These are phyloP conservation scores for Cyberlindnera sargentensis DNA, from an alignment of 805 yeast genomes.

Conservation along the genomic window DNA sequence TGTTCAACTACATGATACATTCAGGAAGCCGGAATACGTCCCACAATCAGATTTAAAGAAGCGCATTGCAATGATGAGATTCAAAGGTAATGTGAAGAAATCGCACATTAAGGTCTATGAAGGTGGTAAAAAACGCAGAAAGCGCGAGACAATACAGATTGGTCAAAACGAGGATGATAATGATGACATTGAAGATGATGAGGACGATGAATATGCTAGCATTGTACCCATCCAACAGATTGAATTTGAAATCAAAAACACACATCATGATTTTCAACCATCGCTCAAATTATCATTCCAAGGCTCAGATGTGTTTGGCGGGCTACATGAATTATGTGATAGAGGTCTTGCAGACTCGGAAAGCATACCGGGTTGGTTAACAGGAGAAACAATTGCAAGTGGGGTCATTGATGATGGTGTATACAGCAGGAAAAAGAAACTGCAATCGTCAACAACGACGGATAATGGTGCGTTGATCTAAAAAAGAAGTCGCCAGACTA, in stretches of 20 bases:
- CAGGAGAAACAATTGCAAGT: slow-evolving; percentile 63
- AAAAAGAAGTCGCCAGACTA: too few species aligned
- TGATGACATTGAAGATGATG: slow-evolving; percentile 16
- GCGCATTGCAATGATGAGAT: slow-evolving; percentile 46
- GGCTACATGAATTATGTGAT: slow-evolving; percentile 61
- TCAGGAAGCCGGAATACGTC: slow-evolving; percentile 15
- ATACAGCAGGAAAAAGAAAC: background rate
- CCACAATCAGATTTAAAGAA: slow-evolving; percentile 23
- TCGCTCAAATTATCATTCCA: slow-evolving; percentile 29
- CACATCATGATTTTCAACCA: slow-evolving; percentile 16
- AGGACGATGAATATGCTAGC: slow-evolving; percentile 37
- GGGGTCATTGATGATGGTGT: slow-evolving; percentile 41
- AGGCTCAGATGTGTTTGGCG: slow-evolving; percentile 74
- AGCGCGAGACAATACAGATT: slow-evolving; percentile 11
- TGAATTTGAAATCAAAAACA: slow-evolving; percentile 36
- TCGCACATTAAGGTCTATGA: slow-evolving; percentile 34
- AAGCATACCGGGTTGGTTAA: slow-evolving; percentile 66
- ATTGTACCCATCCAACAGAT: slow-evolving; percentile 52
- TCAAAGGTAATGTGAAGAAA: slow-evolving; percentile 46
- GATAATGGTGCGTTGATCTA: too few species aligned
- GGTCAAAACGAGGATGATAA: slow-evolving; percentile 3
- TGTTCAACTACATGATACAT: slow-evolving; percentile 33
- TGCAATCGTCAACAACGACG: too few species aligned
- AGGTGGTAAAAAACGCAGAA: slow-evolving; percentile 21
- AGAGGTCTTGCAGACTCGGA: slow-evolving; percentile 42